Conservation (phyloP, 768 basidiomycete genomes). For the Amanita pseudoporphyria region DNA sequence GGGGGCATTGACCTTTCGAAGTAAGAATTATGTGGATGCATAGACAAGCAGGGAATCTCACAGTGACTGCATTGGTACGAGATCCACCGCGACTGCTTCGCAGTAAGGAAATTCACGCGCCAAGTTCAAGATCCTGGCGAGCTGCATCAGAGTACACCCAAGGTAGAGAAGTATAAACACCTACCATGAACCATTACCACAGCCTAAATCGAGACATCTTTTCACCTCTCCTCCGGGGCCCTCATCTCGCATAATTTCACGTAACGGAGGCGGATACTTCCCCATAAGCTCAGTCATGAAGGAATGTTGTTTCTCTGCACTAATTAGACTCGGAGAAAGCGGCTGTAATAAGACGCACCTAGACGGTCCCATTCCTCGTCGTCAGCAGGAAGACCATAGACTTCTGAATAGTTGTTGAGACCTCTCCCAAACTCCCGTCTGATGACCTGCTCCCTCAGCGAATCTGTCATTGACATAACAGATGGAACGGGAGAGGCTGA, state of each 20-base stretch:
- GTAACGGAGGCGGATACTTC: conserved; percentile 52
- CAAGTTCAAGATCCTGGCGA: conserved; percentile 60
- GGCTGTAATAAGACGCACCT: conserved; percentile 28
- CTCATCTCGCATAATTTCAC: conserved; percentile 50
- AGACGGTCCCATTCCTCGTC: conserved; percentile 66
- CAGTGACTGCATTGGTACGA: conserved; percentile 71
- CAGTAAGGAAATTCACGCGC: conserved; percentile 66
- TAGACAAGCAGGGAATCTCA: conserved; percentile 22
- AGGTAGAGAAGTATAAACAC: conserved; percentile 10
- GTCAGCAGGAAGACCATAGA: conserved; percentile 72
- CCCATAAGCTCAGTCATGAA: conserved; percentile 61
- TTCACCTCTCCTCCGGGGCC: conserved; percentile 44
- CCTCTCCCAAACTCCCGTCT: conserved; percentile 59
- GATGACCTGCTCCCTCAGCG: conserved; percentile 48
- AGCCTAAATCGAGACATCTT: conserved; percentile 64
- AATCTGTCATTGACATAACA: conserved; percentile 58
- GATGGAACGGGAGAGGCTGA: conserved; percentile 61
- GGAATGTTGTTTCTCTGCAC: conserved; percentile 54
- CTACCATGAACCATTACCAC: conserved; percentile 73
- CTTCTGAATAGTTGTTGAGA: conserved; percentile 70
- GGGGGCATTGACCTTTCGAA: conserved; percentile 47
- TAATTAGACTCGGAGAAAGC: conserved; percentile 3
- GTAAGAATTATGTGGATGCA: neutral
- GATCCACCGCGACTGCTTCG: conserved; percentile 64
- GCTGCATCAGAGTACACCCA: neutral